A percentile compares a stretch with the other conserved stretches of the same genome.
These are phyloP conservation scores for Flaveria brownii DNA, from an alignment of 129 eudicot genomes.

Conservation along the genomic window DNA sequence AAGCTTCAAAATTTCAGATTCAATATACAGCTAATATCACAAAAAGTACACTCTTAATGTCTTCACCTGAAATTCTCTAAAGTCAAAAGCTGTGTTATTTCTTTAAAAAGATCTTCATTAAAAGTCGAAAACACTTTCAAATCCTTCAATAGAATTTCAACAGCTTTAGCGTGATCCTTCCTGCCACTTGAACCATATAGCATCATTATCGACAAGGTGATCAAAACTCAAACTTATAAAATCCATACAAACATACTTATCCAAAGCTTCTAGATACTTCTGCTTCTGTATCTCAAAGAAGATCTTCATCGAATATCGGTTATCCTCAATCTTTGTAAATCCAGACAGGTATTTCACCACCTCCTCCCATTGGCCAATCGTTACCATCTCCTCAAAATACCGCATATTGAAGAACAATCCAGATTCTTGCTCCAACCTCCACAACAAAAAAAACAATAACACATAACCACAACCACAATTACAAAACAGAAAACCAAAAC, in stretches of 20 bases:
- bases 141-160: conserved; percentile 64
- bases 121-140: conserved; percentile 71
- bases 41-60: background rate
- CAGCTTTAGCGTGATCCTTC: conserved; percentile 71
- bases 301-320: conserved; percentile 76
- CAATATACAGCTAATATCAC: conserved; percentile 1
- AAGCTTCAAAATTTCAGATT: background rate
- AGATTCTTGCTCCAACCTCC: conserved; percentile 79
- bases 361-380: conserved; percentile 82
- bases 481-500: background rate
- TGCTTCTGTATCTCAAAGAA: conserved; percentile 80
- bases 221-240: background rate
- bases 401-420: conserved; percentile 78
- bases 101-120: conserved; percentile 70
- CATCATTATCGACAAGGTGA: background rate
- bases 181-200: conserved; percentile 28
- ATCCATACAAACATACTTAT: conserved; percentile 45
- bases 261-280: conserved; percentile 83
- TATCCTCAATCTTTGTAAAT: conserved; percentile 79
- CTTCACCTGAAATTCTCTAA: conserved; percentile 62
- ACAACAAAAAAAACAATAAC: conserved; percentile 19
- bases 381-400: conserved; percentile 70
- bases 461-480: conserved; percentile 1
- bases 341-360: conserved; percentile 77
- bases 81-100: conserved; percentile 61